phyloP scores from a whole-genome alignment of 1,284 basidiomycete genomes.

The Hypsizygus ulmarius region DNA sequence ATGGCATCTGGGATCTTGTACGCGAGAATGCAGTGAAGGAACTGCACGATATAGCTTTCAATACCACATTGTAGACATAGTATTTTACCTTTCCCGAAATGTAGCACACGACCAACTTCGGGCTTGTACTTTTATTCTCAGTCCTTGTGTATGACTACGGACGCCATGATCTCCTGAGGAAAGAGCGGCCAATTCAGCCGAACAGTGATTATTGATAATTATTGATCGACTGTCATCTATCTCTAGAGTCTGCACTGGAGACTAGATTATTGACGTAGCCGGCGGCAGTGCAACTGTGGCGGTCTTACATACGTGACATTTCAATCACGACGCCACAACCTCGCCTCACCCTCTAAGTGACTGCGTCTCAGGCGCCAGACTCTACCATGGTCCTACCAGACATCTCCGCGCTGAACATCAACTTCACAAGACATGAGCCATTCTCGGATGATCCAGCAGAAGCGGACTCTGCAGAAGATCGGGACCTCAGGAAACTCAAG shows the following conservation, averaged over 20 bases:
- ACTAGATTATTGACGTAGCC: too few species aligned
- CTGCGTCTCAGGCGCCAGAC: conserved; percentile 9
- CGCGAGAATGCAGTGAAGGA: conserved; percentile 71
- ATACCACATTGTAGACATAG: conserved; percentile 10
- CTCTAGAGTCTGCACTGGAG: too few species aligned
- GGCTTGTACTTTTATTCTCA: too few species aligned
- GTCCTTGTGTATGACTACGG: too few species aligned
- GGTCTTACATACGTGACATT: conserved; percentile 6
- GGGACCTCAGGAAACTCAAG: conserved; percentile 55
- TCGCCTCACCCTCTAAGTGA: conserved; percentile 7
- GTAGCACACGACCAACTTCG: too few species aligned
- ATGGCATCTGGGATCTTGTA: conserved; percentile 70
- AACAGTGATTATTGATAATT: too few species aligned
- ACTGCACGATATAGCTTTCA: conserved; percentile 58
- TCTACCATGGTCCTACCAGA: conserved; percentile 48
- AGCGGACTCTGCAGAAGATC: conserved; percentile 34
- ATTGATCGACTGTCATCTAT: too few species aligned
- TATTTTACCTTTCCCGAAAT: too few species aligned
- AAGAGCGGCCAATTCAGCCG: too few species aligned
- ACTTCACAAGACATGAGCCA: conserved; percentile 27
- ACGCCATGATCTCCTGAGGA: too few species aligned
- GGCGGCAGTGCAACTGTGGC: neutral
- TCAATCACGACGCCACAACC: conserved; percentile 10
- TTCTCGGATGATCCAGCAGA: conserved; percentile 34
- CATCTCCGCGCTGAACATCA: conserved; percentile 42